These are phyloP conservation scores for Colletotrichum sp. DNA, from an alignment of 2,329 filamentous ascomycete species.

Conservation along the genomic window DNA sequence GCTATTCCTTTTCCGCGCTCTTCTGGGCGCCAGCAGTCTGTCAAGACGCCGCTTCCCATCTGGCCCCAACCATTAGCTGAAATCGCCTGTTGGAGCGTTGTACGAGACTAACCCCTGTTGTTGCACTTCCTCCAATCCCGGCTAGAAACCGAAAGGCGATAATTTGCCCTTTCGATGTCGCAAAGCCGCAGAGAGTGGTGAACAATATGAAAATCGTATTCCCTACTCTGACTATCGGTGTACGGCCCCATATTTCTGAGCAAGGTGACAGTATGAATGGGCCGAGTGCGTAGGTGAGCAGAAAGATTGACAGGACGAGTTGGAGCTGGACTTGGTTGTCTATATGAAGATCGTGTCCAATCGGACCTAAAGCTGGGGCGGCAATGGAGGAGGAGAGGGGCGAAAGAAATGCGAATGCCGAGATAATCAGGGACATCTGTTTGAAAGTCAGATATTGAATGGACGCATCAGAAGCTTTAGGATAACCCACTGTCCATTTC, in stretches of 20 bases:
- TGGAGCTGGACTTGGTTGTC: slow-evolving; percentile 40
- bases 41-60: slow-evolving; percentile 50
- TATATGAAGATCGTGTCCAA: slow-evolving; percentile 47
- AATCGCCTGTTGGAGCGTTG: neutral
- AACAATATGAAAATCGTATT: slow-evolving; percentile 38
- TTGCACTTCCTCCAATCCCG: slow-evolving; percentile 59
- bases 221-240: slow-evolving; percentile 39
- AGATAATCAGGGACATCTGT: slow-evolving; percentile 47
- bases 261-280: slow-evolving; percentile 47
- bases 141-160: slow-evolving; percentile 51
- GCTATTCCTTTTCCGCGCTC: slow-evolving; percentile 46
- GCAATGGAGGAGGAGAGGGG: slow-evolving; percentile 55
- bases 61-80: slow-evolving; percentile 38
- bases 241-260: slow-evolving; percentile 44
- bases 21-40: slow-evolving; percentile 51
- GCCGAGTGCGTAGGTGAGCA: slow-evolving; percentile 50
- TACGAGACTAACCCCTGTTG: slow-evolving; percentile 49
- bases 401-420: slow-evolving; percentile 56
- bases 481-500: slow-evolving; percentile 43
- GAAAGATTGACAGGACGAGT: slow-evolving; percentile 52
- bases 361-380: slow-evolving; percentile 34
- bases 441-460: neutral
- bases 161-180: slow-evolving; percentile 41
- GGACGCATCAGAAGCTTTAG: neutral
- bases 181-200: slow-evolving; percentile 48